phyloP scores from a whole-genome alignment of 805 yeast genomes.

The Lachancea fermentati region DNA sequence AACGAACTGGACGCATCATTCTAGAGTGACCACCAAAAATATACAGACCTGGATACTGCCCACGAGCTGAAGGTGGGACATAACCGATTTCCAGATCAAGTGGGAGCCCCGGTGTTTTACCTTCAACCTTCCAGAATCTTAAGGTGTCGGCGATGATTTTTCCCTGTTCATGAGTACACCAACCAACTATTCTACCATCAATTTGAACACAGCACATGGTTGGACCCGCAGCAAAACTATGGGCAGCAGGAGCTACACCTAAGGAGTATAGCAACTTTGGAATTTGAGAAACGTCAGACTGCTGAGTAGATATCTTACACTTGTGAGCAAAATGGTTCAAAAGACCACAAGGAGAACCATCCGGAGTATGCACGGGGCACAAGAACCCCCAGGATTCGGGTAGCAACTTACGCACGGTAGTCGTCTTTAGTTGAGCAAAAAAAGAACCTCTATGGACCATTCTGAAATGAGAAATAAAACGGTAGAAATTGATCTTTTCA shows the following conservation, averaged over 20 bases:
- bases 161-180: conserved; percentile 90
- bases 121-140: conserved; percentile 89
- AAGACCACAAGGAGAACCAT: conserved; percentile 99
- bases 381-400: conserved; percentile 99
- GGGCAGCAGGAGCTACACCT: conserved; percentile 73
- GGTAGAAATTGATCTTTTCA: conserved; percentile 93
- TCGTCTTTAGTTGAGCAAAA: conserved; percentile 96
- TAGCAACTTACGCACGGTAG: conserved; percentile 90
- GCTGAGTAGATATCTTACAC: conserved; percentile 77
- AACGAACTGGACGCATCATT: conserved; percentile 93
- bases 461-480: conserved; percentile 96
- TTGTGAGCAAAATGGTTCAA: conserved; percentile 94
- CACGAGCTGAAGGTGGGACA: conserved; percentile 92
- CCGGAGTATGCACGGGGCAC: conserved; percentile 99
- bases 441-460: conserved; percentile 99
- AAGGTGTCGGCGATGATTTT: conserved; percentile 80
- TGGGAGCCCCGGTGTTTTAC: conserved; percentile 64
- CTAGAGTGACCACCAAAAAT: conserved; percentile 89
- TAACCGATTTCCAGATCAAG: conserved; percentile 86
- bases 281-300: conserved; percentile 67
- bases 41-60: conserved; percentile 95
- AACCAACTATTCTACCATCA: conserved; percentile 89
- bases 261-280: conserved; percentile 59
- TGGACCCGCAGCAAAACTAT: conserved; percentile 83
- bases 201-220: conserved; percentile 83